A percentile compares a stretch with the other conserved stretches of the same genome.
phyloP scores from a whole-genome alignment of 2,329 filamentous ascomycete genomes.

The Sclerotinia nivalis region DNA sequence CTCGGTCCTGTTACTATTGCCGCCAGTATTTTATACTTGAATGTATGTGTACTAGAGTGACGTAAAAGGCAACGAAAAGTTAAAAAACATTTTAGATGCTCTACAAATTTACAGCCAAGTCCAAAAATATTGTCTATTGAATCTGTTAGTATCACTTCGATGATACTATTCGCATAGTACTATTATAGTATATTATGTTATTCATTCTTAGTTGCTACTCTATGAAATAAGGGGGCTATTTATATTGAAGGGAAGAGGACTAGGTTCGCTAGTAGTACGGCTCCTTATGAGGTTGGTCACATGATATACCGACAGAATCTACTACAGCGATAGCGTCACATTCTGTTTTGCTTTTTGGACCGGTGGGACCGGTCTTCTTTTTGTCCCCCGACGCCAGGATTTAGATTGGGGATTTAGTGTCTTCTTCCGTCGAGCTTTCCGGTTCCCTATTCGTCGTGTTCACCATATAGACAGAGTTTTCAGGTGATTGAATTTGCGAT shows the following conservation, averaged over 20 bases:
- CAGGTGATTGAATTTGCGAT: not conserved
- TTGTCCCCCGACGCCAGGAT: not conserved
- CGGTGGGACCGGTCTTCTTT: not conserved
- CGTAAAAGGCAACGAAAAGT: not conserved
- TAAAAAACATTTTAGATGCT: not conserved
- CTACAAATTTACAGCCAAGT: slow-evolving; percentile 1
- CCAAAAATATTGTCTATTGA: not conserved
- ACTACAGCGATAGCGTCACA: not conserved
- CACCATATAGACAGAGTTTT: not conserved
- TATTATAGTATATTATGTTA: no score
- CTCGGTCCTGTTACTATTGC: not conserved
- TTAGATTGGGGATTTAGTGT: not conserved
- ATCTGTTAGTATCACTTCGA: no score
- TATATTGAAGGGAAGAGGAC: no score
- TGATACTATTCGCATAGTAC: no score
- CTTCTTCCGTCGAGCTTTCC: slow-evolving; percentile 9
- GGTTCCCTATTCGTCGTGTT: not conserved
- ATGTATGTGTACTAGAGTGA: not conserved
- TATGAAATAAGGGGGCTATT: no score
- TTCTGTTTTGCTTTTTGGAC: not conserved
- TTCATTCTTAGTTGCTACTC: no score
- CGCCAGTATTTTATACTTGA: not conserved
- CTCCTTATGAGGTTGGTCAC: no score
- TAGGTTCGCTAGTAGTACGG: no score
- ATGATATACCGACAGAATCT: no score